These are phyloP conservation scores for Gaeumannomyces sp. DNA, from an alignment of 2,329 filamentous ascomycete genomes.

Conservation along the genomic window DNA sequence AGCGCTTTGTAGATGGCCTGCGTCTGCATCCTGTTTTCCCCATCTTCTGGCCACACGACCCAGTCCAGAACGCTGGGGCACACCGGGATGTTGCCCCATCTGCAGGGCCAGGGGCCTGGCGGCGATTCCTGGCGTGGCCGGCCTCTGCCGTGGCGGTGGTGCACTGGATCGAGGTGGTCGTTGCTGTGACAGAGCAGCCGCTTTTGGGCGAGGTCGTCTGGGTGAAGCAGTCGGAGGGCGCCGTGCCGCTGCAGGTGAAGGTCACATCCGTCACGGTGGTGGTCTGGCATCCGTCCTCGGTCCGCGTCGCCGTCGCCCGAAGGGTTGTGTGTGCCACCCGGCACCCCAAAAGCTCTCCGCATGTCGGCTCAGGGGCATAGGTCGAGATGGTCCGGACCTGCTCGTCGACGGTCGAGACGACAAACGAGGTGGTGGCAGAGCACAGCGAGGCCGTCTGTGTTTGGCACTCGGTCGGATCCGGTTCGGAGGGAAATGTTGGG, in stretches of 20 bases:
- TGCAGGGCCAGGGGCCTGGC: background rate
- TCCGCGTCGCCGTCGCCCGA: background rate
- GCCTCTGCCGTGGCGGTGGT: background rate
- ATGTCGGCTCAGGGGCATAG: background rate
- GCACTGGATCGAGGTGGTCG: background rate
- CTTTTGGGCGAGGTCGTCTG: background rate
- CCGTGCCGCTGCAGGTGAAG: constrained; percentile 1
- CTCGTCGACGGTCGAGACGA: background rate
- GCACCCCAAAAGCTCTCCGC: background rate
- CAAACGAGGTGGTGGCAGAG: constrained; percentile 7
- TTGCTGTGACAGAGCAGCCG: constrained; percentile 2
- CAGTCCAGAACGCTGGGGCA: background rate
- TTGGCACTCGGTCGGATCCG: constrained; percentile 1
- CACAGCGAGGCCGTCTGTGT: constrained; percentile 4
- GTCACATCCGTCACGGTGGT: constrained; percentile 6
- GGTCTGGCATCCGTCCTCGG: background rate
- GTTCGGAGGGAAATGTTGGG: constrained; percentile 3
- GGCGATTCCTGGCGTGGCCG: background rate
- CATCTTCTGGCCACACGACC: constrained; percentile 1
- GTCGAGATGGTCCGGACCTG: background rate
- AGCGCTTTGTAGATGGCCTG: background rate
- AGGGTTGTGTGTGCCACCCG: background rate
- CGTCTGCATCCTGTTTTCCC: background rate
- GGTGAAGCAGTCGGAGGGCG: background rate
- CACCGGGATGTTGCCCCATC: background rate